phyloP scores from a whole-genome alignment of 2,329 filamentous ascomycete species.

The Mycogone perniciosa region DNA sequence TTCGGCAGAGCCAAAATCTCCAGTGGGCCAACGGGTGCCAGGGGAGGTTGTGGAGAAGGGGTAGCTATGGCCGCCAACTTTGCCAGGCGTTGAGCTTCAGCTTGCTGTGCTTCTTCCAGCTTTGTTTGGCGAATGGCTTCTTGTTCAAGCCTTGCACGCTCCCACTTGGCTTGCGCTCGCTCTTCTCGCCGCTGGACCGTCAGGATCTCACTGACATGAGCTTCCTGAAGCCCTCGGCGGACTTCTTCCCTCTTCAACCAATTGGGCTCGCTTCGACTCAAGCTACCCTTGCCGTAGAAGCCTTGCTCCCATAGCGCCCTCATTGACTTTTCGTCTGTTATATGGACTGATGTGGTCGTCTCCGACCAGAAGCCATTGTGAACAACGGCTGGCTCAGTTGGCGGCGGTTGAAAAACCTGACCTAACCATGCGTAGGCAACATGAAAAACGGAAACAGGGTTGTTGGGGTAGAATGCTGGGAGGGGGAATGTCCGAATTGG shows the following conservation, averaged over 20 bases:
- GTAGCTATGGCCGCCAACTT: not conserved
- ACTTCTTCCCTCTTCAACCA: conserved; percentile 83
- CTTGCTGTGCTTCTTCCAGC: conserved; percentile 37
- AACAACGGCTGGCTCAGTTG: conserved; percentile 55
- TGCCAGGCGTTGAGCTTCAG: conserved; percentile 18
- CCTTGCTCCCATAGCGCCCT: conserved; percentile 90
- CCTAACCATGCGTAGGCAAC: conserved; percentile 71
- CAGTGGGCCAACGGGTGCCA: conserved; percentile 39
- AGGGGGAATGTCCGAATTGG: conserved; percentile 79
- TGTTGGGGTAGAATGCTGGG: conserved; percentile 83
- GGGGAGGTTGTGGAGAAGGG: not conserved
- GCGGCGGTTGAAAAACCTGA: conserved; percentile 62
- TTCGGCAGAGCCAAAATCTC: conserved; percentile 48
- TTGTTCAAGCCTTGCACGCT: conserved; percentile 80
- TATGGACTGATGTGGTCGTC: conserved; percentile 74
- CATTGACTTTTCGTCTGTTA: conserved; percentile 70
- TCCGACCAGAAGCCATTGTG: conserved; percentile 76
- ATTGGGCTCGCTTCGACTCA: conserved; percentile 90
- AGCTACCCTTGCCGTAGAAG: conserved; percentile 90
- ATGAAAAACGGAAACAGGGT: conserved; percentile 81
- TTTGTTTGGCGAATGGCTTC: conserved; percentile 71
- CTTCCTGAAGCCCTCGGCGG: conserved; percentile 56
- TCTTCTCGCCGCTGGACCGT: conserved; percentile 74
- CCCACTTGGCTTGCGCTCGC: conserved; percentile 78
- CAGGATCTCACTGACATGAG: conserved; percentile 72